Evolutionary conservation across 208 protist genomes (phyloP), one percentile per base, ranked within the genome.

Genomic region (Leishmania major): DNA sequence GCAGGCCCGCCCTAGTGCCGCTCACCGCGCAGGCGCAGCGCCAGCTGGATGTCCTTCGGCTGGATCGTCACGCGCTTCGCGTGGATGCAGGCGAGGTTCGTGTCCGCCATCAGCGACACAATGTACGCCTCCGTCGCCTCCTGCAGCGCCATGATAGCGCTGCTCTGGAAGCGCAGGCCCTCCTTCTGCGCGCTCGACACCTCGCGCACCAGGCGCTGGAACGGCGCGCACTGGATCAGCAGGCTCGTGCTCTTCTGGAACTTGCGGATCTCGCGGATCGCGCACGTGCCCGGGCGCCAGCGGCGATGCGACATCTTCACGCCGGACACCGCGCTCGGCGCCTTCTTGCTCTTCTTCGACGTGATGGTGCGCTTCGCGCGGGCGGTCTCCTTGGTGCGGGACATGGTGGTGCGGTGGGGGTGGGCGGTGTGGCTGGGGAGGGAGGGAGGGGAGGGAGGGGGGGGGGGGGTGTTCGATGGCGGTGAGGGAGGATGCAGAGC

Each of bases 371-470:
- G 98, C 96, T 99, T 99, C 75, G 87, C 86, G 86, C 99, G 95
- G 71, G 99, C 98, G 62, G 98, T 99, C 88, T 99, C 98, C 94
- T 99, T 99, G 31, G 98, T 99, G 89, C 98, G 94, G 76, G 98
- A 98, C 98, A 99, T 99, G 70, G 25, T 78, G 78, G 57, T 49
- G 62, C 66, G 66, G 71, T 13, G 71, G 45, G 49, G 49, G 37
- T 35, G 78, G 35, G 73, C 19, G 45, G n/a, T n/a, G 45, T 3
- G 35, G 67, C 2, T 28, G 64, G 71, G 47, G n/a, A n/a, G n/a
- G n/a, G n/a, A n/a, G n/a, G n/a, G n/a, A n/a, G n/a, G n/a, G n/a
- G n/a, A n/a, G n/a, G n/a, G n/a, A n/a, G n/a, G n/a, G n/a, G n/a
- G n/a, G n/a, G n/a, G n/a, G n/a, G n/a, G n/a, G n/a, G n/a, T n/a